Evolutionary conservation across 495 filamentous ascomycete genomes (phyloP).

Genomic region (Aspergillus heteromorphus): DNA sequence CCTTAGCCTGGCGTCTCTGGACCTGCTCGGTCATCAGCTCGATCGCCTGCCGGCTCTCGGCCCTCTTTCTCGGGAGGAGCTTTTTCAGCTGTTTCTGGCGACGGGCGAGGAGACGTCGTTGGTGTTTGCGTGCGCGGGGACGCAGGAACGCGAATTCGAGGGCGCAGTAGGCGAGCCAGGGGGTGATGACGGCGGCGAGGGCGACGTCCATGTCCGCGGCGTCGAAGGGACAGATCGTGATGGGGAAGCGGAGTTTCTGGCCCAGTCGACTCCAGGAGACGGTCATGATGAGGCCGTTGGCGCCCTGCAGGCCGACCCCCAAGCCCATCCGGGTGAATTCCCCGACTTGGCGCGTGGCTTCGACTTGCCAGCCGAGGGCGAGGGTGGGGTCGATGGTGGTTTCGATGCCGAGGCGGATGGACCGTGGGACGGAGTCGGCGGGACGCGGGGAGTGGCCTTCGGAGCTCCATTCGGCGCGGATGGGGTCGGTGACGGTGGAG

Average conservation of each 20-base stretch:
- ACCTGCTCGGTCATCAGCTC: constrained; percentile 49
- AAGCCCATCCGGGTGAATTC: constrained; percentile 37
- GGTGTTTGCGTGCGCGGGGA: constrained; percentile 32
- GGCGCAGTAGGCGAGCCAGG: constrained; percentile 46
- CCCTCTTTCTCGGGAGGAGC: constrained; percentile 35
- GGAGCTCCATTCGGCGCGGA: constrained; percentile 38
- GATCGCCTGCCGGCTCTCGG: constrained; percentile 48
- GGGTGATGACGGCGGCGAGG: constrained; percentile 36
- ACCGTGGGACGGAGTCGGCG: constrained; percentile 26
- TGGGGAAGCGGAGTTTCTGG: constrained; percentile 36
- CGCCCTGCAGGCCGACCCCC: constrained; percentile 30
- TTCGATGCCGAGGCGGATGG: constrained; percentile 29
- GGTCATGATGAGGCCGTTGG: constrained; percentile 32
- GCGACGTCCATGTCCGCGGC: constrained; percentile 32
- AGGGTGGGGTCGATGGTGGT: constrained; percentile 19
- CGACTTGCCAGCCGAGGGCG: constrained; percentile 31
- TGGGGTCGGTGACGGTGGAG: constrained; percentile 23
- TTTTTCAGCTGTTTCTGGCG: constrained; percentile 37
- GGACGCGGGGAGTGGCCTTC: constrained; percentile 35
- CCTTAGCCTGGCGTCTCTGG: constrained; percentile 38
- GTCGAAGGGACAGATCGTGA: constrained; percentile 34
- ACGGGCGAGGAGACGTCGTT: constrained; percentile 28
- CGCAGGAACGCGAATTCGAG: constrained; percentile 45
- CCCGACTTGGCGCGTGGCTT: constrained; percentile 34
- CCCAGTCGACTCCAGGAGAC: constrained; percentile 39